These are phyloP conservation scores for Phoma sp. DNA, from an alignment of 2,329 filamentous ascomycete species.

Conservation along the genomic window DNA sequence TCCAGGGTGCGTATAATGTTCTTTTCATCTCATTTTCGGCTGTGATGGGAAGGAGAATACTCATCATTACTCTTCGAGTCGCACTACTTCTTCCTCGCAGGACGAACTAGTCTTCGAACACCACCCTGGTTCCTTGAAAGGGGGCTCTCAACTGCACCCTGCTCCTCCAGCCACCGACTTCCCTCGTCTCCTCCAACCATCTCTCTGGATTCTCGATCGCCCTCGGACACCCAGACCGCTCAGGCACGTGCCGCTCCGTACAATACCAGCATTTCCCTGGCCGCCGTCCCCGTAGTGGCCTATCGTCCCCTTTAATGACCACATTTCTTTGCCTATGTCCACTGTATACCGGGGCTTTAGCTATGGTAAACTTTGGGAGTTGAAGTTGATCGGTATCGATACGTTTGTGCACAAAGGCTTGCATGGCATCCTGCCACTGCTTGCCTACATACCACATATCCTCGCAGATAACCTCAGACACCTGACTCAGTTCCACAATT, in stretches of 20 bases:
- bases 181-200: neutral
- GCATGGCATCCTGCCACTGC: neutral
- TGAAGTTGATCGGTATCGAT: neutral
- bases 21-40: too few species aligned
- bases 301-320: neutral
- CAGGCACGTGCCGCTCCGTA: neutral
- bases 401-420: neutral
- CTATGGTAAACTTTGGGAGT: neutral
- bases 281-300: neutral
- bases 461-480: neutral
- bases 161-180: neutral
- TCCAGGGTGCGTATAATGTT: too few species aligned
- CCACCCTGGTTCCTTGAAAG: neutral
- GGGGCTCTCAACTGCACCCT: neutral
- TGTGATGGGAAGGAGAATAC: too few species aligned
- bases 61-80: too few species aligned
- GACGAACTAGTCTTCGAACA: too few species aligned
- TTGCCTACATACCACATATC: neutral
- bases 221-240: neutral
- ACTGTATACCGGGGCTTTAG: neutral
- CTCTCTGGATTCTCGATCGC: neutral
- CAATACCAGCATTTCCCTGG: conserved; percentile 1
- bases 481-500: neutral
- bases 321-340: neutral
- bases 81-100: too few species aligned